Evolutionary conservation across 2,329 filamentous ascomycete species (phyloP), one percentile per base, ranked within the genome.

Genomic region (Scopulariopsis brevicaulis): DNA sequence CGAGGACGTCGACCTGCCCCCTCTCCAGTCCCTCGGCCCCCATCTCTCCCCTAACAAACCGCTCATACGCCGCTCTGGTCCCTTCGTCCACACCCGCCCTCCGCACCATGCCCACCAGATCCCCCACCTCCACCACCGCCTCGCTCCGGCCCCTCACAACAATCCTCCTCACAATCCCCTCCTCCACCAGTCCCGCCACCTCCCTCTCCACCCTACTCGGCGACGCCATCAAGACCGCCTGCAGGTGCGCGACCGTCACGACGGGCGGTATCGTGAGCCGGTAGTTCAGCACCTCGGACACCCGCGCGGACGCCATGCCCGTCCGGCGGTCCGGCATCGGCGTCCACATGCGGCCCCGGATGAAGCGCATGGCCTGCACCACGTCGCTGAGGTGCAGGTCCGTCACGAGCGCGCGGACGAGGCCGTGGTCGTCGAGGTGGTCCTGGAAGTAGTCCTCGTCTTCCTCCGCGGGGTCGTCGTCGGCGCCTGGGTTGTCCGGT

Each of bases 191-290:
- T 63, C 83, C 78, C 3, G 80, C 84, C 22, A 87, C 76, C 66
- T 89, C 86, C 53, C 87, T 75, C 69, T 90, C 87, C 1, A 83
- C 82, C 1, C 73, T 75, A 0, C 86, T 88, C 1, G 86, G 81
- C 2, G 81, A 83, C 11, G 70, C 71, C 46, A 20, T 50, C 52
- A 87, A 75, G 1, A 90, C 69, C 1, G 85, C 80, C 61, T 86
- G 80, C 7, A 91, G 68, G 66, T 91, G 87, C 1, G 83, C 79
- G 22, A 84, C 69, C 0, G 83, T 86, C 5, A 87, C 82, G 24
- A 90, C 73, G 0, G 82, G 83, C 11, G 88, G 85, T 46, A 89
- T 68, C 15, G 70, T 70, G 35, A 69, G 71, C 20, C 86, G 77
- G 65, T 81, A 84, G 61, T 84, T 82, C 56, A 90, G 74, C 18